Conservation (phyloP, 345 rosid genomes). For the Kandelia obovata region DNA sequence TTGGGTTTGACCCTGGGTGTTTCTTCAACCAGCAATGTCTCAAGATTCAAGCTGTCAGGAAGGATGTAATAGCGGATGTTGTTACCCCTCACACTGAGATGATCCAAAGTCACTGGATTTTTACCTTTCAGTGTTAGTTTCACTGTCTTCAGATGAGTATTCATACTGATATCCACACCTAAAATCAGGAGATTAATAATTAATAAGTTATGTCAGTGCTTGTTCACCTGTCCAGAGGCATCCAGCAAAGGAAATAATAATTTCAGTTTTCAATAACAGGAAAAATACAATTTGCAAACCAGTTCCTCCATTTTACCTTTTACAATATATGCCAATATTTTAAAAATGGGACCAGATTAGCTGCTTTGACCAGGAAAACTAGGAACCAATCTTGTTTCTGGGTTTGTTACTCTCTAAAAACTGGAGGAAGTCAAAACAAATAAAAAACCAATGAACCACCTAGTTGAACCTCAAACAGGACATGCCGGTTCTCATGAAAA, state of each 20-base stretch:
- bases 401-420: too few relatives aligned
- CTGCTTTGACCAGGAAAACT: too few relatives aligned
- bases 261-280: not conserved
- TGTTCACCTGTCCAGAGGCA: not conserved
- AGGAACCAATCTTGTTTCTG: too few relatives aligned
- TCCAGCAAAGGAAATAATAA: not conserved
- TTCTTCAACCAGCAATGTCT: constrained; percentile 93
- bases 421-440: too few relatives aligned
- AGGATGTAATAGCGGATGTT: constrained; percentile 94
- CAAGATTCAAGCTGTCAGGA: constrained; percentile 97
- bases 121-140: constrained; percentile 89
- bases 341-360: too few relatives aligned
- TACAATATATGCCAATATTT: not conserved
- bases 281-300: not conserved
- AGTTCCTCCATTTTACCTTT: not conserved
- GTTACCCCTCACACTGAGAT: constrained; percentile 91
- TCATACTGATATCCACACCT: constrained; percentile 99
- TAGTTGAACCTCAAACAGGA: too few relatives aligned
- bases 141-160: constrained; percentile 94
- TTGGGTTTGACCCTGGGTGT: constrained; percentile 92
- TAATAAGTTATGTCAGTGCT: not conserved
- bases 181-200: not conserved
- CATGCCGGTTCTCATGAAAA: too few relatives aligned
- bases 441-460: too few relatives aligned
- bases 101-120: constrained; percentile 83